These are phyloP conservation scores for Leccinum obscurum DNA, from an alignment of 768 basidiomycete species.

Conservation along the genomic window DNA sequence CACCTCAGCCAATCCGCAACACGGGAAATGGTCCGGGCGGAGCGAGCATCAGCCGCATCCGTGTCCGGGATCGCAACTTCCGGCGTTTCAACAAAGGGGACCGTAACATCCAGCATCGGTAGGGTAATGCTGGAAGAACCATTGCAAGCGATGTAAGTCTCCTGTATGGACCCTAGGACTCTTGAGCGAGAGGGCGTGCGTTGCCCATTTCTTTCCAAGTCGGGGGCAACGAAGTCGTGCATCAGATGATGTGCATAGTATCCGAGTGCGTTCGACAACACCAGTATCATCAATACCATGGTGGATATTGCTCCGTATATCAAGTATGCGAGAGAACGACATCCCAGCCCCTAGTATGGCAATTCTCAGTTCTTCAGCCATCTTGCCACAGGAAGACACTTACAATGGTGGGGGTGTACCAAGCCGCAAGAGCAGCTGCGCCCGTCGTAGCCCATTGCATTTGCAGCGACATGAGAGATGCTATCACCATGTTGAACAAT, in stretches of 20 bases:
- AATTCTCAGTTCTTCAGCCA: no score
- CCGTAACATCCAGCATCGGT: background rate
- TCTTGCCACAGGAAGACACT: background rate
- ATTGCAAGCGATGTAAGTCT: no score
- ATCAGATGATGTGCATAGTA: slow-evolving; percentile 16
- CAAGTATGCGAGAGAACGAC: slow-evolving; percentile 35
- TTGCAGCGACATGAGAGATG: slow-evolving; percentile 29
- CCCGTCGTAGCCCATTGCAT: slow-evolving; percentile 38
- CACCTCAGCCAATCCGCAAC: slow-evolving; percentile 25
- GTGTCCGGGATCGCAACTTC: background rate
- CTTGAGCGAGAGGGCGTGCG: no score
- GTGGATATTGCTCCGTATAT: slow-evolving; percentile 33
- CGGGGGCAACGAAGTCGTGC: background rate
- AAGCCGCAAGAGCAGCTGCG: background rate
- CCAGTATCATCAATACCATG: slow-evolving; percentile 29
- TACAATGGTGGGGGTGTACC: slow-evolving; percentile 32
- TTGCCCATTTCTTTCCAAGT: background rate
- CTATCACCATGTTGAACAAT: slow-evolving; percentile 28
- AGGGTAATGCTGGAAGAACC: background rate
- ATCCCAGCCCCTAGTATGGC: slow-evolving; percentile 30
- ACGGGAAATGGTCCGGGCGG: background rate
- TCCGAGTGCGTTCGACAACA: slow-evolving; percentile 29
- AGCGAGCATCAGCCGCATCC: background rate
- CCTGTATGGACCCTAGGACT: background rate
- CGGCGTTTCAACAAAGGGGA: no score